Conservation (phyloP, 768 basidiomycete genomes). For the Phallus indusiatus region DNA sequence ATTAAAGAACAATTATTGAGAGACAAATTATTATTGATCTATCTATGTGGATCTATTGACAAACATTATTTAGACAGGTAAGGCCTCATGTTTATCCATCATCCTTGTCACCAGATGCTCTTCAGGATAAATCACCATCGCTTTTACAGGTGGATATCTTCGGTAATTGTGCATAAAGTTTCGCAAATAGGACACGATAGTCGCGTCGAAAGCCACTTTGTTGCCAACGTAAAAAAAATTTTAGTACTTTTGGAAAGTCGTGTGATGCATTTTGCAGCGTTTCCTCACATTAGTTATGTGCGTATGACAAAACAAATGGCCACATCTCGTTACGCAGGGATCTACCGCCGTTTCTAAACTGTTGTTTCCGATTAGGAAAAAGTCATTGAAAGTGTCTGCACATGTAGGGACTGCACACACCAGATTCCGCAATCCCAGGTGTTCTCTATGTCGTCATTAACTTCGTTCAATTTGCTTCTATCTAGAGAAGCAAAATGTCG, state of each 20-base stretch:
- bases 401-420: not conserved
- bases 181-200: constrained; percentile 5
- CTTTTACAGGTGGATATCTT: no score
- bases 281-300: not conserved
- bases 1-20: no score
- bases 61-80: no score
- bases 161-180: not conserved
- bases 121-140: no score
- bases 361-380: not conserved
- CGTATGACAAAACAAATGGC: constrained; percentile 2
- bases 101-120: no score
- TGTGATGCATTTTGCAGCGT: not conserved
- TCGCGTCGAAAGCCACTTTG: constrained; percentile 2
- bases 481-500: constrained; percentile 3
- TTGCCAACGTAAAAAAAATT: not conserved
- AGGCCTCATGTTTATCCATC: no score
- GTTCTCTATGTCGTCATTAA: constrained; percentile 3
- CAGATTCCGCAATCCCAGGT: constrained; percentile 8
- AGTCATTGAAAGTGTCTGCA: not conserved
- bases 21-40: no score
- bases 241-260: no score
- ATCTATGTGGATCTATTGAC: no score
- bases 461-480: not conserved
- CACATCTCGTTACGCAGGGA: not conserved
- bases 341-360: not conserved